Evolutionary conservation across 129 eudicot genomes (phyloP), one percentile per base, ranked within the genome.

Genomic region (Flaveria brownii): DNA sequence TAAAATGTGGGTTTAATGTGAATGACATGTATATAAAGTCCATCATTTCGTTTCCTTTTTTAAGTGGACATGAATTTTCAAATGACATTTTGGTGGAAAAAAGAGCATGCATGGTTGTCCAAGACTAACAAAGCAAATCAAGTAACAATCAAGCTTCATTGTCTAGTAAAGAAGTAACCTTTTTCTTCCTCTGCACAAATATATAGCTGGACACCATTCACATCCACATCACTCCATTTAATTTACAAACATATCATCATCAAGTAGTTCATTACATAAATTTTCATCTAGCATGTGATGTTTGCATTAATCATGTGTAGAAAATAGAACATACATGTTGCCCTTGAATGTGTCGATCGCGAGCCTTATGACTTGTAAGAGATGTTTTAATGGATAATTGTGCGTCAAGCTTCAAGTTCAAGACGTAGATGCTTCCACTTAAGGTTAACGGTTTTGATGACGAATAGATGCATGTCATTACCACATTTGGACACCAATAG

Each of bases 141-240:
- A 49, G 54, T 55, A 17, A 20, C 62, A 0, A 55, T 22, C 16
- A 59, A 22, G 64, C 65, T 59, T 59, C 65, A 59, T 7, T 59
- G 14, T 59, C 65, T 59, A 22, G 36, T 57, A 57, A 57, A 57
- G 64, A 57, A 20, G 64, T 57, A 59, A 59, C 65, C 65, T 59
- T 59, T 57, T 59, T 59, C 33, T 30, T 25, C 28, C 65, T 22
- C 14, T 15, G 14, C 54, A 49, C 65, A 59, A 0, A 59, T 49
- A 59, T 65, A 51, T 78, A 78, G 82, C 77, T 78, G 82, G 77
- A 78, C 55, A 43, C 82, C 77, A 78, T 78, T 59, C 71, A 30
- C 18, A 47, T 78, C 82, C 59, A 42, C 63, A 23, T 74, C 45
- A 75, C 68, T 64, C 20, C 73, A 66, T 51, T 66, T 3, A 41